A percentile compares a stretch with the other conserved stretches of the same genome.
Conservation (phyloP, 2,329 filamentous ascomycete species). For the Colletotrichum salicis region DNA sequence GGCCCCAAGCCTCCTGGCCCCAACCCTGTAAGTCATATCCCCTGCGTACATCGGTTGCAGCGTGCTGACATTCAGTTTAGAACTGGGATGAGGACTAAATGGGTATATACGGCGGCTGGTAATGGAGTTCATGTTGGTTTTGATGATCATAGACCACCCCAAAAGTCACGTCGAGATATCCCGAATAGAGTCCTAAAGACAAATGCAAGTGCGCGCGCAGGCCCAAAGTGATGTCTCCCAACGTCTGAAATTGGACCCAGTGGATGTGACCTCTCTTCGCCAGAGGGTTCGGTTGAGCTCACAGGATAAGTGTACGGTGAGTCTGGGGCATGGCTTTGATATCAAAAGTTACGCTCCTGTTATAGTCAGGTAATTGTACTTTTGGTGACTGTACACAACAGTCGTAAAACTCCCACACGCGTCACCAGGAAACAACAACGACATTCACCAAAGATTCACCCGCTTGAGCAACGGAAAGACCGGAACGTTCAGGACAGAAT, state of each 20-base stretch:
- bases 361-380: too few relatives aligned
- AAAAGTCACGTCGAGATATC: conserved; percentile 37
- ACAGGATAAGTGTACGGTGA: too few relatives aligned
- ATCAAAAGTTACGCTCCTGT: too few relatives aligned
- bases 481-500: too few relatives aligned
- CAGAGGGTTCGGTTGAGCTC: too few relatives aligned
- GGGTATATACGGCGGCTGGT: conserved; percentile 24
- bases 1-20: conserved; percentile 96
- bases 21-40: conserved; percentile 70
- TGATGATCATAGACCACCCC: conserved; percentile 35
- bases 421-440: too few relatives aligned
- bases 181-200: conserved; percentile 33
- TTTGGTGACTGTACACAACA: too few relatives aligned
- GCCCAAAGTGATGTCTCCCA: background rate
- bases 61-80: conserved; percentile 48
- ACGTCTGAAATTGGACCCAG: background rate
- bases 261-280: background rate
- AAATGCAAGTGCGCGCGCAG: conserved; percentile 8
- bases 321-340: too few relatives aligned
- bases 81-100: conserved; percentile 73
- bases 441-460: too few relatives aligned
- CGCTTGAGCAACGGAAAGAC: too few relatives aligned
- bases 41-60: background rate
- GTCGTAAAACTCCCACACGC: too few relatives aligned
- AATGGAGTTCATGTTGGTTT: conserved; percentile 35